Evolutionary conservation across 2,329 filamentous ascomycete genomes (phyloP).

Genomic region (Ustilaginoidea virens): DNA sequence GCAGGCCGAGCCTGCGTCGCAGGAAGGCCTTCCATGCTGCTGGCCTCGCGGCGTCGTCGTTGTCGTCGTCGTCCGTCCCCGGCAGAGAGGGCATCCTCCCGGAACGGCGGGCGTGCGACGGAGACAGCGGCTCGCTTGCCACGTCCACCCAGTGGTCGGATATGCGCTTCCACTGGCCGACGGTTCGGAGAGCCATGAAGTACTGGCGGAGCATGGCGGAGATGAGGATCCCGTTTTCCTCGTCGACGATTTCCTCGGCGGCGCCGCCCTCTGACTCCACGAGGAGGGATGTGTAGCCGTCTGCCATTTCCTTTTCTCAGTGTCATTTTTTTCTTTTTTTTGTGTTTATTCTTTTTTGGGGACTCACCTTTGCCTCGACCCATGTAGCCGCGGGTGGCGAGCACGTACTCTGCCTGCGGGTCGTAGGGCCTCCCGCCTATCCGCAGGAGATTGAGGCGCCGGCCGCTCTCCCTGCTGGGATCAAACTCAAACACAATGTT

Average conservation of each 20-base stretch:
- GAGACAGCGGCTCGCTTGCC: slow-evolving; percentile 30
- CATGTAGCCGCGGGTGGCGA: slow-evolving; percentile 83
- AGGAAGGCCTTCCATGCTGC: slow-evolving; percentile 22
- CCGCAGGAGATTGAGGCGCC: slow-evolving; percentile 45
- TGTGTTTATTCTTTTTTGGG: not conserved
- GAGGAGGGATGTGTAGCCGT: slow-evolving; percentile 67
- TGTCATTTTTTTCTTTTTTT: too few species aligned
- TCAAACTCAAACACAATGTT: slow-evolving; percentile 68
- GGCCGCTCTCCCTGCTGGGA: slow-evolving; percentile 40
- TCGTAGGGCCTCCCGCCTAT: slow-evolving; percentile 49
- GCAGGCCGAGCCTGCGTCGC: slow-evolving; percentile 17
- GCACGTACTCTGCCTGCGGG: slow-evolving; percentile 46
- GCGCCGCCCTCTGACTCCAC: slow-evolving; percentile 60
- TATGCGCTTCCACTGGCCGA: slow-evolving; percentile 67
- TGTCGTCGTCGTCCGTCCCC: slow-evolving; percentile 5
- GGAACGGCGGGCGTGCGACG: slow-evolving; percentile 16
- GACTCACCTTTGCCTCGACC: slow-evolving; percentile 51
- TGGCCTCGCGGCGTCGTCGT: slow-evolving; percentile 8
- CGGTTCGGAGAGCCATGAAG: slow-evolving; percentile 70
- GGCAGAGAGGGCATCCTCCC: slow-evolving; percentile 15
- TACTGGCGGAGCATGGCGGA: slow-evolving; percentile 80
- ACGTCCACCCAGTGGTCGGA: slow-evolving; percentile 54
- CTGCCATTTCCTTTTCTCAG: too few species aligned
- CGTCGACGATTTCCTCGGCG: slow-evolving; percentile 63
- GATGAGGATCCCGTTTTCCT: slow-evolving; percentile 78